A percentile compares a stretch with the other conserved stretches of the same genome.
Conservation (phyloP, 1,284 basidiomycete genomes). For the Trametes hirsuta region DNA sequence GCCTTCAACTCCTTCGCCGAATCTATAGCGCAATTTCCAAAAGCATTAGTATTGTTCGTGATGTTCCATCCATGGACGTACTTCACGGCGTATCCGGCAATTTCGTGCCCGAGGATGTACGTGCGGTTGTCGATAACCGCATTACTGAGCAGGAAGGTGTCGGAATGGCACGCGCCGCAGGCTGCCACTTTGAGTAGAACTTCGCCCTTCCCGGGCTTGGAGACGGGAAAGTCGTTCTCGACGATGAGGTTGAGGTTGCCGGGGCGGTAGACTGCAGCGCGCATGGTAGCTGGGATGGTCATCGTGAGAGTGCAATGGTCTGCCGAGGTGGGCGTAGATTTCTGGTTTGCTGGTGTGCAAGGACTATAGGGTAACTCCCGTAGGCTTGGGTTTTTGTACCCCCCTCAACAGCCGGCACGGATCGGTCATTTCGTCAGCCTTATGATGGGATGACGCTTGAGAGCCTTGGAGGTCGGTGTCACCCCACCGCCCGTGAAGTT, state of each 20-base stretch:
- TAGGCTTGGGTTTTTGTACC: too few relatives aligned
- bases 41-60: neutral
- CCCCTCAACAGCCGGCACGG: too few relatives aligned
- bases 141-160: slow-evolving; percentile 29
- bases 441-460: too few relatives aligned
- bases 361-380: too few relatives aligned
- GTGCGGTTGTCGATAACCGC: slow-evolving; percentile 22
- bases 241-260: slow-evolving; percentile 25
- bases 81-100: slow-evolving; percentile 27
- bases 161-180: slow-evolving; percentile 33
- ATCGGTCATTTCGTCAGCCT: too few relatives aligned
- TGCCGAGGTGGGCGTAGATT: too few relatives aligned
- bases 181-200: slow-evolving; percentile 35
- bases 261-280: slow-evolving; percentile 28
- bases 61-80: neutral
- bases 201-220: slow-evolving; percentile 26
- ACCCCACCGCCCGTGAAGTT: too few relatives aligned
- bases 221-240: slow-evolving; percentile 25
- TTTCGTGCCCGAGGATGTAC: slow-evolving; percentile 35
- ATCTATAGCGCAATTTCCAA: neutral
- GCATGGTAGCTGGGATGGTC: slow-evolving; percentile 13
- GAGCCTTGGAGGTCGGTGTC: too few relatives aligned
- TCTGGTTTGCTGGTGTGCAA: too few relatives aligned
- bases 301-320: neutral
- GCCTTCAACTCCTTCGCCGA: slow-evolving; percentile 17